These are phyloP conservation scores for Fraxinus angustifolia DNA, from an alignment of 305 asterid species.

Conservation along the genomic window DNA sequence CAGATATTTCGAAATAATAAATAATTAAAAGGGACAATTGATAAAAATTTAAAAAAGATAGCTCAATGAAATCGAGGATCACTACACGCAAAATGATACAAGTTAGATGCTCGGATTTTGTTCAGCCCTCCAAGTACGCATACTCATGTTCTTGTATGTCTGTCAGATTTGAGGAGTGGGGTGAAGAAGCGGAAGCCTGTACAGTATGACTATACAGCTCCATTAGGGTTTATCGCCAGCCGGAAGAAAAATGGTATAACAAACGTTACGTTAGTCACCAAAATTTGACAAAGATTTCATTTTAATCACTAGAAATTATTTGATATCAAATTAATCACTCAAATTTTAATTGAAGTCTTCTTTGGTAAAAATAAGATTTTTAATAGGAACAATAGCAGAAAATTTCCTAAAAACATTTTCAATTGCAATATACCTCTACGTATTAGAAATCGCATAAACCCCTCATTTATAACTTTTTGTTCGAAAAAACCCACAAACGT, in stretches of 20 bases:
- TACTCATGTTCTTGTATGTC: not conserved
- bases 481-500: too few species aligned
- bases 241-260: not conserved
- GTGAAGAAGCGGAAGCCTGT: not conserved
- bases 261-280: not conserved
- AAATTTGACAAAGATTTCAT: not conserved
- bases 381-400: not conserved
- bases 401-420: not conserved
- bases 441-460: too few species aligned
- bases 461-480: not conserved
- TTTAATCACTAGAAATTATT: not conserved
- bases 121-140: not conserved
- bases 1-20: not conserved
- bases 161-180: not conserved
- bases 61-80: conserved; percentile 20
- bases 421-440: not conserved
- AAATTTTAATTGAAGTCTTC: not conserved
- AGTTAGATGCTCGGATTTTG: conserved; percentile 30
- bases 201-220: not conserved
- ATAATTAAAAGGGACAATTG: not conserved
- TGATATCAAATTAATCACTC: not conserved
- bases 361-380: not conserved
- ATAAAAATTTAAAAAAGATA: not conserved
- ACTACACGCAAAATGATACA: conserved; percentile 42
- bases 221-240: not conserved